phyloP scores from a whole-genome alignment of 2,329 filamentous ascomycete species.

The Venturia carpophila region DNA sequence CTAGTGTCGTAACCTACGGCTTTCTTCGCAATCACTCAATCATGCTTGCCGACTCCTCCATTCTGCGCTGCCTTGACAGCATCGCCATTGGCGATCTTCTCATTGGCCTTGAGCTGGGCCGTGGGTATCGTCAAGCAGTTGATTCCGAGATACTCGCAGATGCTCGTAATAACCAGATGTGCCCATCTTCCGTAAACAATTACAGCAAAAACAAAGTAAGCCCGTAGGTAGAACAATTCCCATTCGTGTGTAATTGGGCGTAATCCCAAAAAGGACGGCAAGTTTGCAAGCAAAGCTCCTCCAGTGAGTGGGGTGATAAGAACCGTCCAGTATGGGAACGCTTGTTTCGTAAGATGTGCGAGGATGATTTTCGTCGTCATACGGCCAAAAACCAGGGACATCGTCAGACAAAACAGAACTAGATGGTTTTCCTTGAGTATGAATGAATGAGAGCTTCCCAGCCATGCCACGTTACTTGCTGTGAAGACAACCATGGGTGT shows the following conservation, averaged over 20 bases:
- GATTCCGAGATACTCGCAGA: constrained; percentile 88
- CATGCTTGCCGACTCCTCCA: neutral
- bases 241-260: constrained; percentile 27
- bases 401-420: constrained; percentile 82
- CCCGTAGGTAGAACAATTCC: constrained; percentile 76
- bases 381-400: constrained; percentile 95
- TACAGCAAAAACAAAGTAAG: constrained; percentile 73
- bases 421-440: constrained; percentile 79
- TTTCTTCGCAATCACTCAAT: neutral
- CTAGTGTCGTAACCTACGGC: neutral
- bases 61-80: constrained; percentile 2
- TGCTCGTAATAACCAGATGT: constrained; percentile 78
- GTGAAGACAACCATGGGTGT: constrained; percentile 81
- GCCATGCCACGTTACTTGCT: constrained; percentile 67
- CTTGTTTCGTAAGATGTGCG: constrained; percentile 84
- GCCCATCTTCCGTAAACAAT: constrained; percentile 94
- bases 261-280: constrained; percentile 45
- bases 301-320: constrained; percentile 81
- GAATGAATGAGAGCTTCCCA: constrained; percentile 81
- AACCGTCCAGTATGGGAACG: constrained; percentile 94
- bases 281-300: constrained; percentile 73
- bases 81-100: constrained; percentile 9
- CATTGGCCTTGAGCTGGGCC: constrained; percentile 3
- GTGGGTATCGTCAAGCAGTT: constrained; percentile 77
- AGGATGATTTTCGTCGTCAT: constrained; percentile 99